These are phyloP conservation scores for Sordariomycetes sp. DNA, from an alignment of 2,329 filamentous ascomycete species.

Conservation along the genomic window DNA sequence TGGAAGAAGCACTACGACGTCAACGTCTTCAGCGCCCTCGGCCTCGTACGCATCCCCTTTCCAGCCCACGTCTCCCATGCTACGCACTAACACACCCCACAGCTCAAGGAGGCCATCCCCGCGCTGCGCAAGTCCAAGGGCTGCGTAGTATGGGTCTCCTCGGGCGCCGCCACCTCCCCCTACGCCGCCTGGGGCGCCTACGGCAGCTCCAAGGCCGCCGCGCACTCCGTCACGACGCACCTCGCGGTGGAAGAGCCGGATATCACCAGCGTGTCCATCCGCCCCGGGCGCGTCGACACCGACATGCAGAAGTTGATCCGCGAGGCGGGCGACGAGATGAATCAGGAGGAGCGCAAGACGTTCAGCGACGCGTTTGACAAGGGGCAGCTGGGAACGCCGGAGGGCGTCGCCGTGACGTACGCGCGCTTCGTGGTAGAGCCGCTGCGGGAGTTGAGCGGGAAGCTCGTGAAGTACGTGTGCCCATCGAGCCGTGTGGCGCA, in stretches of 20 bases:
- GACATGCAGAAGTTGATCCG: conserved; percentile 81
- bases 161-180: conserved; percentile 55
- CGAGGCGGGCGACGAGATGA: conserved; percentile 33
- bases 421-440: conserved; percentile 60
- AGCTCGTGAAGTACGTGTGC: conserved; percentile 51
- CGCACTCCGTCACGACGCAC: conserved; percentile 67
- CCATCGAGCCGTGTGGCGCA: not conserved
- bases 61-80: not conserved
- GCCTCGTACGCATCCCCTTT: conserved; percentile 43
- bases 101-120: conserved; percentile 60
- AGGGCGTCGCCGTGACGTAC: conserved; percentile 78
- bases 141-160: conserved; percentile 65
- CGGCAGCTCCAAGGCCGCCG: conserved; percentile 68
- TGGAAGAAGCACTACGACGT: conserved; percentile 69
- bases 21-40: conserved; percentile 77
- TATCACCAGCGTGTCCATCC: conserved; percentile 58
- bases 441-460: conserved; percentile 56
- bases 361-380: conserved; percentile 59
- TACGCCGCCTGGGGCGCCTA: conserved; percentile 71
- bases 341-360: conserved; percentile 41
- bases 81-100: not conserved
- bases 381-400: conserved; percentile 63
- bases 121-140: conserved; percentile 56
- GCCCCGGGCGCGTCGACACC: conserved; percentile 75
- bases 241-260: conserved; percentile 64